Evolutionary conservation across 345 rosid species (phyloP), one percentile per base, ranked within the genome.

Genomic region (Pelargonium nanum): DNA sequence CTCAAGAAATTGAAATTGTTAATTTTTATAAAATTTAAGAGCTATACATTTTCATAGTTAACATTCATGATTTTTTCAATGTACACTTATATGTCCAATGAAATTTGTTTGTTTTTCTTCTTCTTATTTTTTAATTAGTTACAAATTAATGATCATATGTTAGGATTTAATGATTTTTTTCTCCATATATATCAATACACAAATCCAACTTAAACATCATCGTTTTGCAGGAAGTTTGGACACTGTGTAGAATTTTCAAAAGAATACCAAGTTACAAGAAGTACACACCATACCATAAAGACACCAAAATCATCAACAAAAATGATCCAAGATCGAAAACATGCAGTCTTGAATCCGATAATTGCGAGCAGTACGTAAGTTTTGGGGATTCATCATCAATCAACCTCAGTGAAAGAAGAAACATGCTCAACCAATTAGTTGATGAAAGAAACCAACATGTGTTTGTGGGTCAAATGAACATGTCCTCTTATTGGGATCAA

Each of bases 221-320:
- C 34, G 8, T 67, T 45, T 48, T 19, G 55, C 65, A 68, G 71
- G 71, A 68, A 61, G 71, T 68, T 17, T 68, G 71, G 71, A 68
- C 71, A 4, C 61, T 68, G 19, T 68, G 71, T 56, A 68, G 65
- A 25, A 68, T 68, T 26, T 61, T 68, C 65, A 61, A 53, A 56
- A 58, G 71, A 56, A 44, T 34, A 56, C 53, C 65, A 19, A 48
- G 61, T 10, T 48, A 23, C 53, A 60, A 28, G 40, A 61, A 50
- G 58, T 45, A 68, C 65, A 1, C 26, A 28, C 24, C 71, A 2
- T 44, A 22, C 19, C 1, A 52, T 5, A 62, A 55, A 56, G 32
- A 16, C 40, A 66, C n/a, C 4, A 34, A 21, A 16, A 24, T 60
- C 50, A 50, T 22, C 52, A 5, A 26, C 26, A 60, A 22, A 55